These are phyloP conservation scores for Aspergillus costaricaensis DNA, from an alignment of 2,329 filamentous ascomycete genomes.

Conservation along the genomic window DNA sequence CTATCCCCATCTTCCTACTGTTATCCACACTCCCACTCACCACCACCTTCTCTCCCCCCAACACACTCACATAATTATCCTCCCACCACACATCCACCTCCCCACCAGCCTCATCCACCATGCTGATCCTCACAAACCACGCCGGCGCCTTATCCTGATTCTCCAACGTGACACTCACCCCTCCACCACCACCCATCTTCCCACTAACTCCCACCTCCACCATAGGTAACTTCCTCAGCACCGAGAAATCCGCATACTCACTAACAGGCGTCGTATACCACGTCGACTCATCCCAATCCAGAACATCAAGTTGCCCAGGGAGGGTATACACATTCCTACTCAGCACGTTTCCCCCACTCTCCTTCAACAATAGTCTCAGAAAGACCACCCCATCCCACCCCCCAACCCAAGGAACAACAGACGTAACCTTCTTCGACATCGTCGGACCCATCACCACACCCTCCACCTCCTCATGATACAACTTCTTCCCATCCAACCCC, in stretches of 20 bases:
- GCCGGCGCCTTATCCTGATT: slow-evolving; percentile 58
- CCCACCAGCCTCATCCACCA: slow-evolving; percentile 47
- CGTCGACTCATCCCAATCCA: slow-evolving; percentile 59
- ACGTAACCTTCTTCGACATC: slow-evolving; percentile 41
- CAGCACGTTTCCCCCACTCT: slow-evolving; percentile 26
- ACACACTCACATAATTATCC: slow-evolving; percentile 65
- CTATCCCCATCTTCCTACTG: too few relatives aligned
- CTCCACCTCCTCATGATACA: slow-evolving; percentile 39
- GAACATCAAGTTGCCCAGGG: slow-evolving; percentile 46
- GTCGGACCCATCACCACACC: slow-evolving; percentile 48
- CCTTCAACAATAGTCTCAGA: too few relatives aligned
- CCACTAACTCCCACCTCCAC: slow-evolving; percentile 14
- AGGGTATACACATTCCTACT: slow-evolving; percentile 66
- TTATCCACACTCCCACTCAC: slow-evolving; percentile 35
- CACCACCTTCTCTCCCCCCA: slow-evolving; percentile 55
- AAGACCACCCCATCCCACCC: too few relatives aligned
- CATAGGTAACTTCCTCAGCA: slow-evolving; percentile 45
- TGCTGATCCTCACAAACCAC: slow-evolving; percentile 58
- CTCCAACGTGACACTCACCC: slow-evolving; percentile 47
- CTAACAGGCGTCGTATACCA: slow-evolving; percentile 63
- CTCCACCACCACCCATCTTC: slow-evolving; percentile 6
- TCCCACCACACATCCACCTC: slow-evolving; percentile 58
- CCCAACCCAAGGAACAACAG: slow-evolving; percentile 25
- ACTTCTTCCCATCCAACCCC: slow-evolving; percentile 47
- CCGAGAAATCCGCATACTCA: slow-evolving; percentile 52